Conservation (phyloP, 805 yeast genomes). For the Lipomyces yamanashiensis region DNA sequence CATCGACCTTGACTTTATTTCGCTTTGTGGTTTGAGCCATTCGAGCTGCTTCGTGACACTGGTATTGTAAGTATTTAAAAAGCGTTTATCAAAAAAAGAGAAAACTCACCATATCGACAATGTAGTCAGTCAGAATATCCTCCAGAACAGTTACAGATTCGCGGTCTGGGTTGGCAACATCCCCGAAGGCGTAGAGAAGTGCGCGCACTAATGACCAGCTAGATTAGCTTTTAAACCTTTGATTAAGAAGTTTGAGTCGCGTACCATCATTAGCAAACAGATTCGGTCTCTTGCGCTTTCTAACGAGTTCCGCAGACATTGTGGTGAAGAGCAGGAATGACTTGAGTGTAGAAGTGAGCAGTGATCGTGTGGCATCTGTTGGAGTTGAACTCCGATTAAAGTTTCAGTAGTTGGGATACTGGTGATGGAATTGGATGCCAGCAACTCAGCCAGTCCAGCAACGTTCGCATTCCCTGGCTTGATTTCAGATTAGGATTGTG, state of each 20-base stretch:
- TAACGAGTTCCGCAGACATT: constrained; percentile 19
- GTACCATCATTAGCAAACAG: constrained; percentile 52
- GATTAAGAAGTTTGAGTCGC: constrained; percentile 13
- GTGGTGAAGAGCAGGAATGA: background rate
- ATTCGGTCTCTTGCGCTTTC: constrained; percentile 50
- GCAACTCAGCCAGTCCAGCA: too few species aligned
- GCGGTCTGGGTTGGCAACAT: constrained; percentile 65
- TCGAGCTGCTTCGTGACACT: constrained; percentile 58
- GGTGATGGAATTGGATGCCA: too few species aligned
- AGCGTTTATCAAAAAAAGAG: background rate
- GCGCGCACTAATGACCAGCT: constrained; percentile 54
- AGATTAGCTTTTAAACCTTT: constrained; percentile 41
- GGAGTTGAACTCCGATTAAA: too few species aligned
- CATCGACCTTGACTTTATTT: constrained; percentile 70
- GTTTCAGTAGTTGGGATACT: too few species aligned
- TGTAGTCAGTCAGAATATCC: constrained; percentile 66
- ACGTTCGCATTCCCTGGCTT: too few species aligned
- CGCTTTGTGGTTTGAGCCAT: constrained; percentile 58
- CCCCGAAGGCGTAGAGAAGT: constrained; percentile 73
- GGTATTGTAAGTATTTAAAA: background rate
- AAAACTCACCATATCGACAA: constrained; percentile 55
- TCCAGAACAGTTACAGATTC: constrained; percentile 70
- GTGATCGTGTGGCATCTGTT: background rate
- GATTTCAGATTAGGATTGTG: too few species aligned
- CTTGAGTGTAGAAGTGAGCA: background rate